phyloP scores from a whole-genome alignment of 257 asterid genomes.

The Salvia hispanica region DNA sequence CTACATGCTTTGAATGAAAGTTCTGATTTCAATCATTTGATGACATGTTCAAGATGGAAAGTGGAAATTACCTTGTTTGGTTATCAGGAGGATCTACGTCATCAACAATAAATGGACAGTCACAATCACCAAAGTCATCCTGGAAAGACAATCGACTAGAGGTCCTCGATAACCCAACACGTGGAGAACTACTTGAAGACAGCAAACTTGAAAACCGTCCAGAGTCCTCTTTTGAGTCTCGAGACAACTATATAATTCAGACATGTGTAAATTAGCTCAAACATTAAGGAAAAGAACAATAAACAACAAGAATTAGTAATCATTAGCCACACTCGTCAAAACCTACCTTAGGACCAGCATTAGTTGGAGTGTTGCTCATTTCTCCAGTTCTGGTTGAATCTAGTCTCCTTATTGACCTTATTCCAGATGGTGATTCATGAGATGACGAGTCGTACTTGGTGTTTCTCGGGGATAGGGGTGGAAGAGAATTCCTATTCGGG shows the following conservation, averaged over 20 bases:
- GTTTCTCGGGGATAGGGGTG: conserved; percentile 81
- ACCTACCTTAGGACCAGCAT: conserved; percentile 69
- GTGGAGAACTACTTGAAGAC: conserved; percentile 93
- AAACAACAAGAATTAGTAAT: conserved; percentile 28
- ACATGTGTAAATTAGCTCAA: conserved; percentile 20
- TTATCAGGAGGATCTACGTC: conserved; percentile 79
- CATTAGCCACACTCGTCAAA: conserved; percentile 17
- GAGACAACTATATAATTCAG: conserved; percentile 51
- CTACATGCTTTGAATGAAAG: conserved; percentile 16
- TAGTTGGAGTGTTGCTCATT: conserved; percentile 45
- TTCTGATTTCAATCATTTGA: conserved; percentile 6
- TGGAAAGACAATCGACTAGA: conserved; percentile 94
- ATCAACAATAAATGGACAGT: conserved; percentile 95
- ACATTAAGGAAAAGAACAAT: conserved; percentile 16
- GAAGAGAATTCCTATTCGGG: conserved; percentile 81
- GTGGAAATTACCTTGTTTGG: conserved; percentile 57
- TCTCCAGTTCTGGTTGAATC: conserved; percentile 73
- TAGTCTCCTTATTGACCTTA: conserved; percentile 61
- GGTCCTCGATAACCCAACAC: conserved; percentile 88
- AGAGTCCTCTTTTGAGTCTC: conserved; percentile 91
- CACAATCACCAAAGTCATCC: conserved; percentile 87
- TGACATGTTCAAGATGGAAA: conserved; percentile 1
- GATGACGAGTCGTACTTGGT: conserved; percentile 71
- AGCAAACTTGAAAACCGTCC: conserved; percentile 87
- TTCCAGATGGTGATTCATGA: conserved; percentile 81